Evolutionary conservation across 2,329 filamentous ascomycete species (phyloP).

Genomic region (Cladorrhinum sp.): DNA sequence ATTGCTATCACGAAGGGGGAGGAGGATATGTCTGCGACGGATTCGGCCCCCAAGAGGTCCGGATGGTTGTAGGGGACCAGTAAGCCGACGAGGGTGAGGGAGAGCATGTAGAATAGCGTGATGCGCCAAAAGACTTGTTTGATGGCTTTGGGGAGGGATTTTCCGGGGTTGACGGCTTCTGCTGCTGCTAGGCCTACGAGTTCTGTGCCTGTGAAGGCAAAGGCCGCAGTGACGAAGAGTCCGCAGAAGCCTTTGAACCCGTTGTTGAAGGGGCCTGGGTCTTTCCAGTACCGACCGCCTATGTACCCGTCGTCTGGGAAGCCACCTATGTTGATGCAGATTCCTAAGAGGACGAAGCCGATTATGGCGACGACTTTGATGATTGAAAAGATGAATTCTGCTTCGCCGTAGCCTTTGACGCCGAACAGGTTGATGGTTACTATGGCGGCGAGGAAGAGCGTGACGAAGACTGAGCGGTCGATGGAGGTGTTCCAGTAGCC

Average conservation of each 20-base stretch:
- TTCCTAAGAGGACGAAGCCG: slow-evolving; percentile 83
- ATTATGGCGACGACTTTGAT: slow-evolving; percentile 84
- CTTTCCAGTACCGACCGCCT: slow-evolving; percentile 70
- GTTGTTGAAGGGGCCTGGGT: slow-evolving; percentile 81
- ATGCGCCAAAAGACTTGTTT: slow-evolving; percentile 98
- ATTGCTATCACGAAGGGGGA: slow-evolving; percentile 96
- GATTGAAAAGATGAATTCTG: slow-evolving; percentile 82
- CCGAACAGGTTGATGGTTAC: slow-evolving; percentile 83
- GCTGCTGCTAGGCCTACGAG: slow-evolving; percentile 74
- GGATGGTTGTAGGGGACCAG: slow-evolving; percentile 71
- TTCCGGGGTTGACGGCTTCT: slow-evolving; percentile 74
- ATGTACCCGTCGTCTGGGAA: slow-evolving; percentile 72
- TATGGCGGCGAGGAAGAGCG: slow-evolving; percentile 74
- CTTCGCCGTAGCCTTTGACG: slow-evolving; percentile 84
- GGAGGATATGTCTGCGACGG: slow-evolving; percentile 64
- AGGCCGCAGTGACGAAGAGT: slow-evolving; percentile 73
- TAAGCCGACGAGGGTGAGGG: slow-evolving; percentile 75
- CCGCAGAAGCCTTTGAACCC: slow-evolving; percentile 81
- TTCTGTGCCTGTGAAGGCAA: slow-evolving; percentile 73
- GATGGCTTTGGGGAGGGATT: slow-evolving; percentile 79
- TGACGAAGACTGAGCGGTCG: slow-evolving; percentile 72
- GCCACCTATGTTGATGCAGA: slow-evolving; percentile 81
- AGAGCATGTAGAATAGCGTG: slow-evolving; percentile 82
- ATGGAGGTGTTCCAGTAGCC: slow-evolving; percentile 70
- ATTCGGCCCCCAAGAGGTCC: slow-evolving; percentile 57